Percentiles rank a stretch among this genome's conserved stretches.
Evolutionary conservation across 768 basidiomycete species (phyloP).

Genomic region (Tylopilus balloui): DNA sequence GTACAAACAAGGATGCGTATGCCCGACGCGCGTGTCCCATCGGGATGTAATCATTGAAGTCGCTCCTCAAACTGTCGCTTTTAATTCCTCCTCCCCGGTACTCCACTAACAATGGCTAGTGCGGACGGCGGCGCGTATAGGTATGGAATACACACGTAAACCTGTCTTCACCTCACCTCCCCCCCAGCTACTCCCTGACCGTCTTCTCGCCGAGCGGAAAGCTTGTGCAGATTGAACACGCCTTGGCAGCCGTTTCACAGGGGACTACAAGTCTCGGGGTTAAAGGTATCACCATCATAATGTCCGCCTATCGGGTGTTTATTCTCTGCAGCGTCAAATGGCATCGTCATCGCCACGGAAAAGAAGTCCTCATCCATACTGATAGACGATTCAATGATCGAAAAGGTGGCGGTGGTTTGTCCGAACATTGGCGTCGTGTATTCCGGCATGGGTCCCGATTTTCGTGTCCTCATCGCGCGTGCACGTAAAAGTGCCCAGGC

Average conservation of each 20-base stretch:
- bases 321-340: conserved; percentile 78
- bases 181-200: conserved; percentile 88
- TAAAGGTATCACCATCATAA: conserved; percentile 63
- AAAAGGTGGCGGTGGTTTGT: conserved; percentile 95
- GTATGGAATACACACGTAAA: conserved; percentile 31
- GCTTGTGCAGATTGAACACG: conserved; percentile 99
- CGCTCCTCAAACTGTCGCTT: conserved; percentile 18
- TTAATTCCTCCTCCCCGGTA: conserved; percentile 16
- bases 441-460: conserved; percentile 99
- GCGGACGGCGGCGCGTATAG: conserved; percentile 82
- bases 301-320: conserved; percentile 20
- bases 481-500: conserved; percentile 97
- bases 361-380: conserved; percentile 98
- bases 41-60: conserved; percentile 9
- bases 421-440: conserved; percentile 99
- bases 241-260: conserved; percentile 90
- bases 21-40: conserved; percentile 27
- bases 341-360: conserved; percentile 98
- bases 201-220: conserved; percentile 99
- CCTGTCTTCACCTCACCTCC: conserved; percentile 19
- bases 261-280: conserved; percentile 98
- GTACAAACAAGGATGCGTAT: conserved; percentile 28
- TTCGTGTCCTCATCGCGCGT: conserved; percentile 87
- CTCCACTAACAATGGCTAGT: conserved; percentile 56
- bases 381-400: conserved; percentile 96